Evolutionary conservation across 2,329 filamentous ascomycete genomes (phyloP).

Genomic region (Atkinsonella hypoxylon): DNA sequence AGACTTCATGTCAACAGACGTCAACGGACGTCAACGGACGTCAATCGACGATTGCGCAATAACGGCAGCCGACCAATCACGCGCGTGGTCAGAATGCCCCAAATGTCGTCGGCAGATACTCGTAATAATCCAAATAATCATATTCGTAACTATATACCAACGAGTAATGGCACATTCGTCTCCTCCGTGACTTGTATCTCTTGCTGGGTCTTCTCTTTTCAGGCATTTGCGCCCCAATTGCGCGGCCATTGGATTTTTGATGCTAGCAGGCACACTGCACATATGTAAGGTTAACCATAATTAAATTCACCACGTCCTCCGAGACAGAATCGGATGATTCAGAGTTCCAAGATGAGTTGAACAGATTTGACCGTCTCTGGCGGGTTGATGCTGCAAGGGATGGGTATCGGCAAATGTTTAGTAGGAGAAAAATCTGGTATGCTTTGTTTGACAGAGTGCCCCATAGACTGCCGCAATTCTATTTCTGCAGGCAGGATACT

Average conservation of each 20-base stretch:
- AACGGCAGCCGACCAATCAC: neutral
- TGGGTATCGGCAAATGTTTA: neutral
- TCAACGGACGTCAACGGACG: neutral
- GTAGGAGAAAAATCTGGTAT: neutral
- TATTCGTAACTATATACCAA: neutral
- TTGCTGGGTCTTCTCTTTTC: neutral
- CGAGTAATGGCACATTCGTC: neutral
- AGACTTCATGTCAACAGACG: neutral
- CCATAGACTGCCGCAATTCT: neutral
- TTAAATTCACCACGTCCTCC: neutral
- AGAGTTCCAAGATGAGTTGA: neutral
- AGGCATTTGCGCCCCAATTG: neutral
- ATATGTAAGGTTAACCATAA: neutral
- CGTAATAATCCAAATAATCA: neutral
- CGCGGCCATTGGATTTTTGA: neutral
- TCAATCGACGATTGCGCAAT: neutral
- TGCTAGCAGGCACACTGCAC: neutral
- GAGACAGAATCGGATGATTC: neutral
- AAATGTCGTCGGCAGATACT: too few relatives aligned
- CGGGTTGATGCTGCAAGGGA: too few relatives aligned
- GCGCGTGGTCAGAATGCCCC: too few relatives aligned
- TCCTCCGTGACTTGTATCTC: neutral
- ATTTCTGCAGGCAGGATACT: neutral
- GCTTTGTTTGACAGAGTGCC: neutral
- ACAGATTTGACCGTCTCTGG: neutral